phyloP scores from a whole-genome alignment of 208 protist species.

The Vickermania ingenoplastis region DNA sequence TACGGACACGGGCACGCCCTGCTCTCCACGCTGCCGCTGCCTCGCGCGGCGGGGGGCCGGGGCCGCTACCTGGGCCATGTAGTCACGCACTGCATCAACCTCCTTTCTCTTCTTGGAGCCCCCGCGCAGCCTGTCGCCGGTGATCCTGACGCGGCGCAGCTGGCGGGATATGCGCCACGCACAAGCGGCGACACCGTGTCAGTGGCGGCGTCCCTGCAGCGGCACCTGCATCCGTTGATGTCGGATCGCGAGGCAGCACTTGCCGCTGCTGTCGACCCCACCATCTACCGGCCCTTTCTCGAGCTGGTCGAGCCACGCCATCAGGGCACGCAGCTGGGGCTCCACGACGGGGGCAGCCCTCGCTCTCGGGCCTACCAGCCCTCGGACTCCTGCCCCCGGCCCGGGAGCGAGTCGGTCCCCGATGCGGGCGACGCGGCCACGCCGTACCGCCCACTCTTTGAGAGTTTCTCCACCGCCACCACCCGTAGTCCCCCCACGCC shows the following conservation, averaged over 20 bases:
- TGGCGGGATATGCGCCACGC: background rate
- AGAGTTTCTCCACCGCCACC: background rate
- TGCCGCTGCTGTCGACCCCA: constrained; percentile 12
- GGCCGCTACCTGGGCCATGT: background rate
- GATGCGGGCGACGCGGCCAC: too few relatives aligned
- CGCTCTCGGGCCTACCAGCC: background rate
- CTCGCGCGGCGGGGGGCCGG: background rate
- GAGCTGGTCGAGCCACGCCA: constrained; percentile 9
- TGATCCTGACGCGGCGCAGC: background rate
- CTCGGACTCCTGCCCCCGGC: background rate
- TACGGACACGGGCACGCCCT: too few relatives aligned
- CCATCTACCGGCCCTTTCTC: constrained; percentile 8
- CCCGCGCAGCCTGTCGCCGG: too few relatives aligned
- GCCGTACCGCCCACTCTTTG: background rate
- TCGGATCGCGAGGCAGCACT: constrained; percentile 6
- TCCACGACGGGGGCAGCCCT: background rate
- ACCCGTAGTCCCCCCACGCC: background rate
- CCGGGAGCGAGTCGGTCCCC: background rate
- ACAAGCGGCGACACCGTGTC: background rate
- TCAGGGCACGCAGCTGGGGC: too few relatives aligned
- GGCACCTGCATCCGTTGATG: constrained; percentile 1
- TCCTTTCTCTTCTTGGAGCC: too few relatives aligned
- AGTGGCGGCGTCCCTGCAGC: background rate
- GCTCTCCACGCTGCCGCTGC: background rate
- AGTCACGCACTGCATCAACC: background rate